phyloP scores from a whole-genome alignment of 2,329 filamentous ascomycete species.

The Fusarium continuum region DNA sequence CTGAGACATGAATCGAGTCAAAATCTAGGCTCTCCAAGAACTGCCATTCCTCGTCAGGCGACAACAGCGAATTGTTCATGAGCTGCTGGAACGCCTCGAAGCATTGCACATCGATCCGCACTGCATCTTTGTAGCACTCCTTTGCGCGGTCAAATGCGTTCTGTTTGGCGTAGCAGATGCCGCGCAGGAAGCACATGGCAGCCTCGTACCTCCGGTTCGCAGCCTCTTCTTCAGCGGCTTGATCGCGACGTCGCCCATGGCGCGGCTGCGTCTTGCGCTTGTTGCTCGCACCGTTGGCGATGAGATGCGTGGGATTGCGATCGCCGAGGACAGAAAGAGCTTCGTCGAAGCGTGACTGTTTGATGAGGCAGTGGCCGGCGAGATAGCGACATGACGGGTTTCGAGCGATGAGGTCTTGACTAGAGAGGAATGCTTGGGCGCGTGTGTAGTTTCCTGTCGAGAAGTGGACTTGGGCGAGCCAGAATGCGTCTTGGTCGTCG shows the following conservation, averaged over 20 bases:
- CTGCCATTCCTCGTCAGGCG: constrained; percentile 86
- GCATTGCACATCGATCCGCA: constrained; percentile 96
- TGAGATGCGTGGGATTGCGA: constrained; percentile 90
- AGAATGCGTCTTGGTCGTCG: constrained; percentile 93
- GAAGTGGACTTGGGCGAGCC: constrained; percentile 98
- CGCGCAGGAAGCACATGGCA: constrained; percentile 94
- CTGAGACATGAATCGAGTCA: constrained; percentile 75
- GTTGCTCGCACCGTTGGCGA: constrained; percentile 62
- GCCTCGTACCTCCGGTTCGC: constrained; percentile 88
- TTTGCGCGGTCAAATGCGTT: constrained; percentile 97
- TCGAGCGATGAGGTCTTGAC: constrained; percentile 81
- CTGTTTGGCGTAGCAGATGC: constrained; percentile 94
- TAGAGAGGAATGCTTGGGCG: constrained; percentile 84
- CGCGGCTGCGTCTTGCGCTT: constrained; percentile 52
- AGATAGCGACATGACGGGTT: constrained; percentile 92
- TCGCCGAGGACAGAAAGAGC: constrained; percentile 88
- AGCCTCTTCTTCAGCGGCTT: constrained; percentile 69
- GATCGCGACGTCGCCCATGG: constrained; percentile 46
- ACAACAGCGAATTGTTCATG: constrained; percentile 94
- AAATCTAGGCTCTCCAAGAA: constrained; percentile 92
- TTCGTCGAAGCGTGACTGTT: constrained; percentile 89
- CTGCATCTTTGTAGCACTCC: constrained; percentile 97
- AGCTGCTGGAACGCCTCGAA: constrained; percentile 98
- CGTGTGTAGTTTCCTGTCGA: constrained; percentile 93
- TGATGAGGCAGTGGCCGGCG: constrained; percentile 92